Percentiles rank a stretch among this genome's conserved stretches.
Evolutionary conservation across 2,329 filamentous ascomycete species (phyloP).

Genomic region (Huntiella savannae): DNA sequence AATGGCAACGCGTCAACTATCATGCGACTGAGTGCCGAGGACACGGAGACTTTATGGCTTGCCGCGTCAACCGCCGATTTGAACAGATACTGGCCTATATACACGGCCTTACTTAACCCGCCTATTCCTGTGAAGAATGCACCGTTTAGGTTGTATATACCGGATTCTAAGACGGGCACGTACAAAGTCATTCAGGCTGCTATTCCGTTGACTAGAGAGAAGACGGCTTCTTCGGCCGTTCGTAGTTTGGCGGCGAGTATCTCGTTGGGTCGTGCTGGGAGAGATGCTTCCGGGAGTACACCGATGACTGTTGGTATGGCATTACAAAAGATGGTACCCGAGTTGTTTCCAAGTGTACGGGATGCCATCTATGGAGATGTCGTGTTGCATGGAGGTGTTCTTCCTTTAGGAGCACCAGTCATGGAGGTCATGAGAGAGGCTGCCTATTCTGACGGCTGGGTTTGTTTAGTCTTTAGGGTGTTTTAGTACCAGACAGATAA

Average conservation of each 20-base stretch:
- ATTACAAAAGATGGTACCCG: constrained; percentile 55
- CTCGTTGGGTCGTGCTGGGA: too few species aligned
- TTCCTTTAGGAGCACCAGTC: constrained; percentile 63
- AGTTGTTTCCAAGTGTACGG: constrained; percentile 69
- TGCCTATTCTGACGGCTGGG: constrained; percentile 81
- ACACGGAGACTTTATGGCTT: constrained; percentile 68
- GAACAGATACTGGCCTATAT: constrained; percentile 50
- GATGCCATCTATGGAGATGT: constrained; percentile 70
- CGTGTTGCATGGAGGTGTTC: constrained; percentile 64
- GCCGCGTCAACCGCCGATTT: constrained; percentile 64
- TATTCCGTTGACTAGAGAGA: constrained; percentile 30
- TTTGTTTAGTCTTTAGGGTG: constrained; percentile 52
- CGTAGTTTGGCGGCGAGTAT: too few species aligned
- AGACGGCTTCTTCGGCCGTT: constrained; percentile 17
- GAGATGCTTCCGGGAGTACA: too few species aligned
- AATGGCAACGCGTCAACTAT: constrained; percentile 79
- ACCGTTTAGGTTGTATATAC: constrained; percentile 77
- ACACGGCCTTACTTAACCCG: constrained; percentile 57
- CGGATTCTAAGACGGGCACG: constrained; percentile 26
- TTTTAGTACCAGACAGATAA: neutral
- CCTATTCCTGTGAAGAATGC: constrained; percentile 60
- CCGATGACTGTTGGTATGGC: constrained; percentile 47
- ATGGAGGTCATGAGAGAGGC: constrained; percentile 69
- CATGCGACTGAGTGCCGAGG: constrained; percentile 70
- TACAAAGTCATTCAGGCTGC: constrained; percentile 62